These are phyloP conservation scores for Lachancea quebecensis DNA, from an alignment of 805 yeast species.

Conservation along the genomic window DNA sequence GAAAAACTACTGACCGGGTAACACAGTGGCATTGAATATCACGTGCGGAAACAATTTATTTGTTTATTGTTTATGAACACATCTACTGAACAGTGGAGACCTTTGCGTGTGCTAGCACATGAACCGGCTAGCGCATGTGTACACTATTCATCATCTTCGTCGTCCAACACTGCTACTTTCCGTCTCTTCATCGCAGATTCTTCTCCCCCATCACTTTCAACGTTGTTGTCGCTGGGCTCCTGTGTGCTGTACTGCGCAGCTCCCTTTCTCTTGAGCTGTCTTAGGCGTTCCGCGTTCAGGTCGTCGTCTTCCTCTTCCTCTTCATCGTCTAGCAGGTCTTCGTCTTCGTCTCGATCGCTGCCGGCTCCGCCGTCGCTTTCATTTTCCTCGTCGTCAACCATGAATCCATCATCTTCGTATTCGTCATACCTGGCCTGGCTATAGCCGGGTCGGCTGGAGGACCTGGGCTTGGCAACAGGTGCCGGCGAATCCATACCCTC, in stretches of 20 bases:
- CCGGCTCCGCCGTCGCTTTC: constrained; percentile 23
- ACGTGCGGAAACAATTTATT: no score
- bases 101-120: no score
- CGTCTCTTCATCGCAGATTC: constrained; percentile 10
- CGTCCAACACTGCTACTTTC: constrained; percentile 39
- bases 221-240: constrained; percentile 31
- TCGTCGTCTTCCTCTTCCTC: constrained; percentile 44
- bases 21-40: no score
- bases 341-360: constrained; percentile 25
- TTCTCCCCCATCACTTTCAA: constrained; percentile 28
- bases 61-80: no score
- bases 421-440: constrained; percentile 21
- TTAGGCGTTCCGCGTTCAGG: constrained; percentile 52
- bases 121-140: no score
- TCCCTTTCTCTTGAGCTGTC: constrained; percentile 48
- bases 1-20: no score
- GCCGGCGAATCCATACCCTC: constrained; percentile 49
- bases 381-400: constrained; percentile 33
- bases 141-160: constrained; percentile 42
- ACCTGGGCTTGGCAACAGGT: constrained; percentile 3
- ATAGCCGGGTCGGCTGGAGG: constrained; percentile 6
- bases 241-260: constrained; percentile 39
- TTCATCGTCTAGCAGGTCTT: constrained; percentile 37
- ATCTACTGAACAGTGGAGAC: no score
- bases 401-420: constrained; percentile 31